Base-by-base conservation (phyloP, 2,329 filamentous ascomycete genomes). In the Colletotrichum australisinense region DNA sequence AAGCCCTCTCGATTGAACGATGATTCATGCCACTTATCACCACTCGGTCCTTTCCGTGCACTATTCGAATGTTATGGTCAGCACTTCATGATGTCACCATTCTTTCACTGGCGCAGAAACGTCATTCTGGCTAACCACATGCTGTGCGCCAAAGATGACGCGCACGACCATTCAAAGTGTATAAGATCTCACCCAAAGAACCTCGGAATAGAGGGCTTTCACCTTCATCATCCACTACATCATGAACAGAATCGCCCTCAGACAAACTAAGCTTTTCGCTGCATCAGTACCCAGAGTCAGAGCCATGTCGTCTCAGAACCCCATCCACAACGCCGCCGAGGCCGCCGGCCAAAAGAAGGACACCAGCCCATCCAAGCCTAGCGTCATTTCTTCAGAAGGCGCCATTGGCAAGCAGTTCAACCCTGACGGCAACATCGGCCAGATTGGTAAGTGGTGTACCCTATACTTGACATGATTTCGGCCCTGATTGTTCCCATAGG, bases 321-420 rank as follows among this genome's bases (percentile, higher is more conserved):
- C 67, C 19, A 35, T 73, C 32, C 32, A 38, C 49, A 52, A 73
- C 35, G 14, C 38, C 24, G 67, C 67, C 8, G 57, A 63, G n/a
- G 14, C 46, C 5, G 67, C 7, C 19, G 67, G 71, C 28, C 42
- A 70, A 57, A 57, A 66, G 56, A 73, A 66, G 60, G 67, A 71
- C 14, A 71, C 71, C 49, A 70, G 3, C 6, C 71, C 71, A 2
- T 16, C 67, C 12, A 73, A 73, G 14, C 71, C 71, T 2, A 73
- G 71, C 22, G 26, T 73, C 9, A 73, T 73, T 24, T 73, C 71
- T 0, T 73, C 71, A 1, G 71, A 71, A 26, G 71, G 71, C 3
- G 67, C 67, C 6, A 66, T 73, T 19, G 71, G 71, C 35, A 70
- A 66, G n/a, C 71, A 73, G 1, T 73, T 73, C 67, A 73, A 73